These are phyloP conservation scores for Ballota nigra DNA, from an alignment of 257 asterid species.

Conservation along the genomic window DNA sequence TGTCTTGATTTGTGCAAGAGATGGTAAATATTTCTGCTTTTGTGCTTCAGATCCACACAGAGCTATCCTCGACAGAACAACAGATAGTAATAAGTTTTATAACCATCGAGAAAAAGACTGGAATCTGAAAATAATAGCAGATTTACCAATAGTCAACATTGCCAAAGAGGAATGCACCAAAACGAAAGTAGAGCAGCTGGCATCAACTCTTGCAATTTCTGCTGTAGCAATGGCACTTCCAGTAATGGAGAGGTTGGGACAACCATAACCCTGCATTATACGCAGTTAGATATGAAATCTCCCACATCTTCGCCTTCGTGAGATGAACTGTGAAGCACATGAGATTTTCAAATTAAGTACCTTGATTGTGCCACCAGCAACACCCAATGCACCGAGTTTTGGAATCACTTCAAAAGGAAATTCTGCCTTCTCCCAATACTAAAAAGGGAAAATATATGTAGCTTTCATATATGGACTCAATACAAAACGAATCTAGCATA, in stretches of 20 bases:
- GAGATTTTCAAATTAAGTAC: conserved; percentile 29
- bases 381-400: conserved; percentile 63
- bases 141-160: conserved; percentile 84
- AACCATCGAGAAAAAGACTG: conserved; percentile 4
- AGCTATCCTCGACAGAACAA: conserved; percentile 47
- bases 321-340: neutral
- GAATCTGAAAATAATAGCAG: conserved; percentile 15
- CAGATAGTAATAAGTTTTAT: conserved; percentile 14
- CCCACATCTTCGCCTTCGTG: neutral
- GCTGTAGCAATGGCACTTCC: conserved; percentile 75
- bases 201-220: conserved; percentile 96
- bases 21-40: conserved; percentile 81
- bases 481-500: neutral
- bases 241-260: conserved; percentile 80
- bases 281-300: conserved; percentile 18
- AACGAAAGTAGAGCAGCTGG: conserved; percentile 85
- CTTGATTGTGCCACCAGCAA: conserved; percentile 91
- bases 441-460: conserved; percentile 18
- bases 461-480: neutral
- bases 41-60: conserved; percentile 91
- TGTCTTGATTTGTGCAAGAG: conserved; percentile 71
- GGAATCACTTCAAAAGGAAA: conserved; percentile 95
- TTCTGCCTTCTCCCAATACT: conserved; percentile 99
- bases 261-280: conserved; percentile 77
- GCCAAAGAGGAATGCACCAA: conserved; percentile 92